Evolutionary conservation across 768 basidiomycete genomes (phyloP).

Genomic region (Naganishia friedmannii): DNA sequence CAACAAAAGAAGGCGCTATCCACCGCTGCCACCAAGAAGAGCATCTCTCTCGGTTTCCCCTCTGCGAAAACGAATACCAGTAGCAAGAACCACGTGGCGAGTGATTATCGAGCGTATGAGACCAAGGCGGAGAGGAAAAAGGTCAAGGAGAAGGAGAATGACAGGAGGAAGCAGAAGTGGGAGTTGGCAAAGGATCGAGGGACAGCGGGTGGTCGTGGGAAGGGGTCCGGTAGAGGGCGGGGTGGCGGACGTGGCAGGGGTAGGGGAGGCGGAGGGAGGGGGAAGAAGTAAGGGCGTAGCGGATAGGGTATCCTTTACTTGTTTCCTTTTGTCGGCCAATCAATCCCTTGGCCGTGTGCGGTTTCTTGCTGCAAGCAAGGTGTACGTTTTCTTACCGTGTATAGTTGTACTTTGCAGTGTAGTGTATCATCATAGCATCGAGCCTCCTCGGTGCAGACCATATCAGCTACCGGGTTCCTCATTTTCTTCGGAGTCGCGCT

Average conservation of each 20-base stretch:
- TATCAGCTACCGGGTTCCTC: no score
- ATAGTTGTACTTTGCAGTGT: neutral
- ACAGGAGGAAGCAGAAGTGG: constrained; percentile 68
- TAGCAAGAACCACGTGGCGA: constrained; percentile 49
- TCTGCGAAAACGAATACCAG: constrained; percentile 16
- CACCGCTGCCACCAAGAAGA: constrained; percentile 31
- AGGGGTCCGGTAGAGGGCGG: constrained; percentile 15
- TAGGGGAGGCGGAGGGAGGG: constrained; percentile 3
- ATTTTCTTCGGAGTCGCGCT: no score
- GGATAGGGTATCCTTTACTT: neutral
- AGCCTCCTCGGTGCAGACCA: neutral
- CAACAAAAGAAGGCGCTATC: constrained; percentile 37
- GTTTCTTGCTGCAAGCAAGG: neutral
- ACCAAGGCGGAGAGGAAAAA: constrained; percentile 65
- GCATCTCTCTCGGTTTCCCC: constrained; percentile 19
- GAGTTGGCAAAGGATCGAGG: constrained; percentile 63
- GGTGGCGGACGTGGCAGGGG: neutral
- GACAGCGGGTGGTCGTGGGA: constrained; percentile 32
- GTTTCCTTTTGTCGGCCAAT: neutral
- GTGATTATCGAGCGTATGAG: constrained; percentile 58
- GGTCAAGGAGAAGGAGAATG: constrained; percentile 64
- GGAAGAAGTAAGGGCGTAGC: constrained; percentile 6
- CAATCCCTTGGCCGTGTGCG: neutral
- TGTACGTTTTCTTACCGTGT: neutral
- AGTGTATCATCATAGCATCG: neutral